A percentile compares a stretch with the other conserved stretches of the same genome.
These are phyloP conservation scores for Luvunga scandens DNA, from an alignment of 345 rosid genomes.

Conservation along the genomic window DNA sequence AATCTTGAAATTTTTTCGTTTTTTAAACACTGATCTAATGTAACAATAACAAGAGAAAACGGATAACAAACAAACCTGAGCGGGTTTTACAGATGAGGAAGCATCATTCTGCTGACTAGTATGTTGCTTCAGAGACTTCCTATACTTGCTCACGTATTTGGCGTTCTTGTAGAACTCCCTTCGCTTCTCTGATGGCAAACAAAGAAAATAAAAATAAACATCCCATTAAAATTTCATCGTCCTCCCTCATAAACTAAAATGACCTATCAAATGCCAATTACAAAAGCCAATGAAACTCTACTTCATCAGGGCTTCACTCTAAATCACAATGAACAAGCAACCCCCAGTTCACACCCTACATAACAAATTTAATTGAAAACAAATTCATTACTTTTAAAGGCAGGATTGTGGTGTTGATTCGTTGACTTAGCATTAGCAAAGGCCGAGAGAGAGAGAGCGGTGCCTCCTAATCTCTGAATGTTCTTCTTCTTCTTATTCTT, in stretches of 20 bases:
- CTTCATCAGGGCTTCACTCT: neutral
- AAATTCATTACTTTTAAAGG: slow-evolving; percentile 49
- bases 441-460: slow-evolving; percentile 79
- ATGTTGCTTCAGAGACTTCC: slow-evolving; percentile 48
- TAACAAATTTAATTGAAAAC: neutral
- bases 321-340: neutral
- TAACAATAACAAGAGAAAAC: neutral
- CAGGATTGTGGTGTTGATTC: slow-evolving; percentile 53
- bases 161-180: slow-evolving; percentile 86
- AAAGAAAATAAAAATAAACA: slow-evolving; percentile 6
- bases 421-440: slow-evolving; percentile 67
- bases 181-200: slow-evolving; percentile 49
- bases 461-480: slow-evolving; percentile 70
- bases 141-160: slow-evolving; percentile 64
- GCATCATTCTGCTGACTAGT: slow-evolving; percentile 25
- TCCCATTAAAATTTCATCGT: neutral
- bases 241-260: neutral
- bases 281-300: neutral
- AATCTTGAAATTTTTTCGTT: neutral
- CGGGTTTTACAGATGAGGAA: slow-evolving; percentile 7
- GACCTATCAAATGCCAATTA: neutral
- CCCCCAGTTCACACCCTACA: neutral
- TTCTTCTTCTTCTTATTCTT: slow-evolving; percentile 49
- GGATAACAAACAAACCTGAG: slow-evolving; percentile 28
- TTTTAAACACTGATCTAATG: neutral